phyloP scores from a whole-genome alignment of 108 stramenopile genomes.

The Schizochytrium sp. region DNA sequence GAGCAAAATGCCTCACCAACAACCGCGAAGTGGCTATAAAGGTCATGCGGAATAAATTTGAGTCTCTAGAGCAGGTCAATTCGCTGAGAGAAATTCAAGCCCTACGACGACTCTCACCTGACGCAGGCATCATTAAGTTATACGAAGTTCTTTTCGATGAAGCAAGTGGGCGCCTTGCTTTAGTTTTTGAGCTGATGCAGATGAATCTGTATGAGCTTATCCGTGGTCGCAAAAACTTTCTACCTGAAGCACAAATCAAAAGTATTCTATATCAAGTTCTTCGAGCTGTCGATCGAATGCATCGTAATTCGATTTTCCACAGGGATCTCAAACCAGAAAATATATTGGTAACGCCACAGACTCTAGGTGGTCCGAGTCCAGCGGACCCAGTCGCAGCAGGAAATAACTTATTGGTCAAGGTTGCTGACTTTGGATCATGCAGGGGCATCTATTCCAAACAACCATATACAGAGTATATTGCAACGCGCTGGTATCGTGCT shows the following conservation, averaged over 20 bases:
- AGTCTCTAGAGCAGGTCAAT: conserved; percentile 86
- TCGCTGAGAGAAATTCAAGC: conserved; percentile 88
- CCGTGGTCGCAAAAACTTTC: conserved; percentile 75
- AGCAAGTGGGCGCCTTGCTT: conserved; percentile 85
- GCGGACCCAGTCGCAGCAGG: conserved; percentile 62
- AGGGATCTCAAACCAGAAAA: conserved; percentile 90
- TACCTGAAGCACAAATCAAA: conserved; percentile 75
- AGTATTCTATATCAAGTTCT: conserved; percentile 79
- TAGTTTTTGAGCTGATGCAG: conserved; percentile 89
- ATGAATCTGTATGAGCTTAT: conserved; percentile 90
- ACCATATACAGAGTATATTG: conserved; percentile 89
- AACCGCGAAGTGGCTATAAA: conserved; percentile 86
- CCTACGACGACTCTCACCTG: conserved; percentile 83
- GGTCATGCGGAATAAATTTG: conserved; percentile 88
- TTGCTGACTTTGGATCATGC: conserved; percentile 88
- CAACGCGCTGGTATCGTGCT: conserved; percentile 87
- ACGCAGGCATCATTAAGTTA: conserved; percentile 84
- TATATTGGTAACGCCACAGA: conserved; percentile 75
- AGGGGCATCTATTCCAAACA: conserved; percentile 83
- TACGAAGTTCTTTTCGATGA: conserved; percentile 89
- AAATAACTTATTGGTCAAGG: conserved; percentile 77
- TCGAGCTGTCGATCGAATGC: conserved; percentile 80
- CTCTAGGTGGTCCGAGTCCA: background rate
- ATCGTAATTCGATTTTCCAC: conserved; percentile 83
- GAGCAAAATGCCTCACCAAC: conserved; percentile 85